Base-by-base conservation (phyloP, 1,139 yeast genomes). In the Diutina scorzettiae region DNA sequence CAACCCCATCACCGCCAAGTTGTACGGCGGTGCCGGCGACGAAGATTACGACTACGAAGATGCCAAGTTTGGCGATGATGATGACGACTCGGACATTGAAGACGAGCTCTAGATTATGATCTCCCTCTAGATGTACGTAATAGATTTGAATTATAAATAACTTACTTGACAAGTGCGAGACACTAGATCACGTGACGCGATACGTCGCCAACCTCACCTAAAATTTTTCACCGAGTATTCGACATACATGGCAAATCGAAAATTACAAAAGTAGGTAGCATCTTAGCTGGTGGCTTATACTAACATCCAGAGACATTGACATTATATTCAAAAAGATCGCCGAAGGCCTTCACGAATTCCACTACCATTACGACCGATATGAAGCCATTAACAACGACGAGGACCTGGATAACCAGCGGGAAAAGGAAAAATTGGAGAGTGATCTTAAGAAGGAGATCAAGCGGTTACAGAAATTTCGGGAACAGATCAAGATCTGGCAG, bases 391-490 rank as follows among this genome's bases (percentile, higher is more conserved):
- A 60, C 47, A 56, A 54, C 42, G 61, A 57, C 41, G 54, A 55
- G 44, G 39, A 34, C 20, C 28, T 23, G 28, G 39, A 34, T 23
- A 34, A 34, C 29, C 96, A 89, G 58, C 83, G 91, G 64, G 98
- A 93, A 58, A 91, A 91, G 28, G 39, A 34, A 14, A 34, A 34
- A 62, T 72, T 91, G 47, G 98, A 93, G 60, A 77, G 80, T 52
- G 98, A 91, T 57, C 66, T 93, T 58, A 93, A 93, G 68, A 83
- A 94, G 54, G 98, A 93, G 60, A 91, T 93, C 60, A 93, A 93
- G 62, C 89, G 87, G 62, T 71, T 93, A 43, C 99, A 93, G 60
- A 77, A 96, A 56, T 79, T 83, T 56, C 76, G 98, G 58, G 98
- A 93, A 61, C 97, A 89, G 62, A 84, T 93, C 51, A 93, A 93